Base-by-base conservation (phyloP, 1,284 basidiomycete genomes). In the Tetrapyrgos nigripes region DNA sequence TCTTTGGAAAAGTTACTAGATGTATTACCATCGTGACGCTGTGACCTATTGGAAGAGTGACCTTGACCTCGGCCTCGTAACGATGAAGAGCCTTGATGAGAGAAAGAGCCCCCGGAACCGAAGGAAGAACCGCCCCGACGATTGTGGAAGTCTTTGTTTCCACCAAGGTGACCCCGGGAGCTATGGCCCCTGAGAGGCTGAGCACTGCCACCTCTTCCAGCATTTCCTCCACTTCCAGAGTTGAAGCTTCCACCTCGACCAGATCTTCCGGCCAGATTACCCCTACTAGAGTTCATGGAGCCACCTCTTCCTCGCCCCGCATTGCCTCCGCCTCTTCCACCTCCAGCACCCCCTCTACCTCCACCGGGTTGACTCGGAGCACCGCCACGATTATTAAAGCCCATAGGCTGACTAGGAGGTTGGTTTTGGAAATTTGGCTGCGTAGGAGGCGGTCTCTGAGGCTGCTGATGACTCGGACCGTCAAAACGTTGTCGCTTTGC, bases 401-500 rank as follows among this genome's bases (percentile, higher is more conserved):
- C 46, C 1, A 43, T 81, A 54, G 73, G 68, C 21, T 76, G 74
- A 44, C 69, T 63, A 31, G 79, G 78, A 28, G 79, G 68, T 63
- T 83, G 83, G 64, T 53, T 45, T 17, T 53, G 55, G 17, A 78
- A 80, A 58, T 82, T 81, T 17, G 78, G 81, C 59, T 77, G 82
- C 35, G 74, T 81, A 19, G 83, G 83, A 19, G 81, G 72, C 50
- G 82, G 76, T 51, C 76, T 74, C 56, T 77, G 78, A 50, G 71
- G 68, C 57, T 82, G 81, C 53, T 79, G 79, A 64, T 78, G 76
- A 60, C 76, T 84, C 0, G 91, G 88, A 5, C 87, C 88, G 69
- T 95, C 93, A 68, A 94, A 94, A 19, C 93, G 84, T 62, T 88
- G 93, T 53, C 93, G 81, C 73, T 96, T 96, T 2, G 90, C 90